Evolutionary conservation across 495 filamentous ascomycete species (phyloP).

Genomic region (Neurospora sp.): DNA sequence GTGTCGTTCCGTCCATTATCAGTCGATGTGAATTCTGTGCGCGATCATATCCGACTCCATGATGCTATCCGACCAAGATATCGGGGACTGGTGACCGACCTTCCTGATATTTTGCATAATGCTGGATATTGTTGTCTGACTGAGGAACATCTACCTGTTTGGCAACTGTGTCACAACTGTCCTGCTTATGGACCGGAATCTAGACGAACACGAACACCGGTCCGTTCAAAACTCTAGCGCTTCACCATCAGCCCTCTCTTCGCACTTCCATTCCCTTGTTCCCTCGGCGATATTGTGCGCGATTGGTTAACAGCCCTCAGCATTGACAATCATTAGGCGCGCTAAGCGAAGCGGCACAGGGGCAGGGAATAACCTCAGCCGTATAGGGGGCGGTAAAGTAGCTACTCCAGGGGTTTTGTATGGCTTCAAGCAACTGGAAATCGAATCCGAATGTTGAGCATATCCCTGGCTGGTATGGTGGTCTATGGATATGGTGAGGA

Average conservation of each 20-base stretch:
- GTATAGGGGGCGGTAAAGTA: not conserved
- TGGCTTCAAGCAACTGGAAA: not conserved
- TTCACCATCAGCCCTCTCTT: not conserved
- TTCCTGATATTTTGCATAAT: not conserved
- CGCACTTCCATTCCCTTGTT: not conserved
- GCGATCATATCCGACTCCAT: not conserved
- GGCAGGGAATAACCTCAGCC: not conserved
- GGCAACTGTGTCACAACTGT: not conserved
- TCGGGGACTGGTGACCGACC: not conserved
- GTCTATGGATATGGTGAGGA: not conserved
- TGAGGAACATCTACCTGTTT: not conserved
- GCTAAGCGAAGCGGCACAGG: not conserved
- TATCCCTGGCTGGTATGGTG: not conserved
- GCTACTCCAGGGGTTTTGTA: not conserved
- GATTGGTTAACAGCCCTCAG: not conserved
- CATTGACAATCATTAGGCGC: not conserved
- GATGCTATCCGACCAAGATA: not conserved
- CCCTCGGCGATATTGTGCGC: not conserved
- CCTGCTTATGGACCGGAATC: not conserved
- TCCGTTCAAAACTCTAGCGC: not conserved
- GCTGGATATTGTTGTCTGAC: not conserved
- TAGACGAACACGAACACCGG: not conserved
- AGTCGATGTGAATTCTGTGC: not conserved
- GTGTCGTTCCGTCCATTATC: not conserved
- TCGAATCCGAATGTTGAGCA: not conserved